These are phyloP conservation scores for Paulownia fortunei DNA, from an alignment of 257 asterid genomes.

Conservation along the genomic window DNA sequence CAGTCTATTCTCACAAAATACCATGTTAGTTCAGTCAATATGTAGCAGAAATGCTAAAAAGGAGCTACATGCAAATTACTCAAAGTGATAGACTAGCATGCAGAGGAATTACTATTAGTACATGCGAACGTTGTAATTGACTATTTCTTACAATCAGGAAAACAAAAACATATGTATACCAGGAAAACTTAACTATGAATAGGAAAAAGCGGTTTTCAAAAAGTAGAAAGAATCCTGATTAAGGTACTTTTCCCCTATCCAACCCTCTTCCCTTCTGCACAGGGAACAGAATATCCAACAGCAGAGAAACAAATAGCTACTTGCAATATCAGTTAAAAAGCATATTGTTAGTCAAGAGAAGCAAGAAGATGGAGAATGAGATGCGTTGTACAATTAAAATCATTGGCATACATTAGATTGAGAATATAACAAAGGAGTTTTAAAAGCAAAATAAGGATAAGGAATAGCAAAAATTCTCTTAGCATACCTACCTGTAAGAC, in stretches of 20 bases:
- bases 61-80: neutral
- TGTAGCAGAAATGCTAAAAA: neutral
- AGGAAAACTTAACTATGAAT: neutral
- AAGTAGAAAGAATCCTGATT: neutral
- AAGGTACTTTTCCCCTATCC: neutral
- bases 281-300: neutral
- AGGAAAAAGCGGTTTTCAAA: neutral
- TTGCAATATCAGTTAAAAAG: too few species aligned
- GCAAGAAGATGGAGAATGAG: neutral
- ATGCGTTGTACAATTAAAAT: neutral
- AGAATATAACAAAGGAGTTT: neutral
- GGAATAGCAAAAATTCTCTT: neutral
- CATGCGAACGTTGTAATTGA: neutral
- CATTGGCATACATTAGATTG: neutral
- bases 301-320: neutral
- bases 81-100: neutral
- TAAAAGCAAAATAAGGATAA: constrained; percentile 10
- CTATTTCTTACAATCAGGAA: neutral
- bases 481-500: constrained; percentile 66
- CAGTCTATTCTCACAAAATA: neutral
- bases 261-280: neutral
- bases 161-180: neutral
- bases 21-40: neutral
- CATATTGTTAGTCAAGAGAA: neutral
- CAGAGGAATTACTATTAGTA: neutral